Evolutionary conservation across 306 rosid species (phyloP).

Genomic region (Mucuna pruriens): DNA sequence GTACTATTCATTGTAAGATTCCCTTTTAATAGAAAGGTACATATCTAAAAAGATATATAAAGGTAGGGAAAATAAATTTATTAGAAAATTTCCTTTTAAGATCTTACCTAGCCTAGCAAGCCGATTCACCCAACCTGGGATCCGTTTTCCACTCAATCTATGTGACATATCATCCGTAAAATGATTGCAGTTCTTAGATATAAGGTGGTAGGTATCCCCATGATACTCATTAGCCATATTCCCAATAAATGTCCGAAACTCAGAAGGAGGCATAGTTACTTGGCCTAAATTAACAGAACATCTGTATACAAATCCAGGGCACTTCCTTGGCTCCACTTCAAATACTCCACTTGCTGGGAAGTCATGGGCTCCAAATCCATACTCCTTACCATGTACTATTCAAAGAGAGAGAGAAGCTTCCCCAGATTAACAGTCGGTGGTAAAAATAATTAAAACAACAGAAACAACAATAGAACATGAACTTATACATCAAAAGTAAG

Average conservation of each 20-base stretch:
- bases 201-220: slow-evolving; percentile 93
- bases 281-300: slow-evolving; percentile 68
- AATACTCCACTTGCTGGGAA: slow-evolving; percentile 92
- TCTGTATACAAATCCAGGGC: slow-evolving; percentile 83
- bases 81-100: background rate
- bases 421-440: background rate
- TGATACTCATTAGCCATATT: slow-evolving; percentile 72
- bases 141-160: slow-evolving; percentile 66
- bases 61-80: background rate
- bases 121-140: slow-evolving; percentile 97
- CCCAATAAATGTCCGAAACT: slow-evolving; percentile 72
- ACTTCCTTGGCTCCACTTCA: slow-evolving; percentile 86
- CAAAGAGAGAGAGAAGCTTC: background rate
- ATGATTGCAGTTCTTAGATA: slow-evolving; percentile 93
- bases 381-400: slow-evolving; percentile 88
- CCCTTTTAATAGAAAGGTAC: background rate
- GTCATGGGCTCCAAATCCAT: slow-evolving; percentile 93
- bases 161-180: slow-evolving; percentile 69
- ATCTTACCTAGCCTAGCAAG: slow-evolving; percentile 85
- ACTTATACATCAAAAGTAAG: background rate
- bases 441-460: background rate
- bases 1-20: background rate
- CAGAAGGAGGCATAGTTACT: slow-evolving; percentile 53
- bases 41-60: background rate
- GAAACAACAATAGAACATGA: background rate